Base-by-base conservation (phyloP, 2,329 filamentous ascomycete species). In the Microdochium nivale region DNA sequence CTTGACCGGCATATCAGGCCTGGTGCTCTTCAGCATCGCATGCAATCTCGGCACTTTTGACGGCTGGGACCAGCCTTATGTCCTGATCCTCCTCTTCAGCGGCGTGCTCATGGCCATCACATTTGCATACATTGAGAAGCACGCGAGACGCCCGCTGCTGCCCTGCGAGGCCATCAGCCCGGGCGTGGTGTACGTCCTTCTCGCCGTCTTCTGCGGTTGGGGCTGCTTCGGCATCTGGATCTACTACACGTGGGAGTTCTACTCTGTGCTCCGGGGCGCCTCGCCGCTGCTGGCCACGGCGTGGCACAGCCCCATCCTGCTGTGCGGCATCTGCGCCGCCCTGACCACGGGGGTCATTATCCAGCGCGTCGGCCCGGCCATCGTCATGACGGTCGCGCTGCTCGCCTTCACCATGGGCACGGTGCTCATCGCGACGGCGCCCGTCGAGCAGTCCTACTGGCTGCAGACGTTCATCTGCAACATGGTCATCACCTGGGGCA, bases 21-120 rank as follows among this genome's bases (percentile, higher is more conserved):
- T 83, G 50, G 67, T 80, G 1, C 63, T 83, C 8, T 68, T 83
- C 62, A 83, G 82, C 58, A 74, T 83, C 51, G 76, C 79, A 2
- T 79, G 77, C 73, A 83, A 83, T 56, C 79, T 83, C 60, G 79
- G 75, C 2, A 73, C 76, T 0, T 65, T 77, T 2, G 73, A 74
- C 13, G 74, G 77, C 2, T 83, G 79, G 79, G 54, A 61, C 13
- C 64, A 68, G n/a, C 66, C 74, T 0, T 81, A 81, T 56, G 70
- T 79, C 32, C 74, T 75, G 52, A 62, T 70, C 7, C 60, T 77
- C 3, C 65, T 84, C 3, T 72, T 78, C 49, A 51, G 78, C 11
- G 79, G 79, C 2, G 52, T 77, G 10, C 32, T 81, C 1, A 63
- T 81, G 24, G 66, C 81, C 21, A 62, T 64, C 0, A 55, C 67